phyloP scores from a whole-genome alignment of 768 basidiomycete species.

The Leccinum subtestaceum region DNA sequence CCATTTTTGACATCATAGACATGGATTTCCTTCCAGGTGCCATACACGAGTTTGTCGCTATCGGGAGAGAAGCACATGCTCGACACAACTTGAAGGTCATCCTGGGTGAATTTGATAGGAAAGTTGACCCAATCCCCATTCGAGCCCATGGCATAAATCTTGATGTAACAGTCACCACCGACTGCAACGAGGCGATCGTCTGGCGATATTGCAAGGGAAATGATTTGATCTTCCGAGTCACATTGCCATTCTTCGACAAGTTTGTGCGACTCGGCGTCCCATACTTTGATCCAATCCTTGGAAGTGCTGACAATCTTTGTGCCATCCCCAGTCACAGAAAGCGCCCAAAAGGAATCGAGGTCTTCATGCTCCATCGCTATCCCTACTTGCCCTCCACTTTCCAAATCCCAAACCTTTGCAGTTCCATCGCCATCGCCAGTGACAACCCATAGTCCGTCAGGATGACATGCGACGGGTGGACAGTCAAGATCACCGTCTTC shows the following conservation, averaged over 20 bases:
- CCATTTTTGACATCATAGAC: neutral
- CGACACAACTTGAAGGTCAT: too few species aligned
- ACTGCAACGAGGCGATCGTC: neutral
- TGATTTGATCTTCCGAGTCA: too few species aligned
- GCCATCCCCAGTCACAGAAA: neutral
- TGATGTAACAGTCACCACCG: too few species aligned
- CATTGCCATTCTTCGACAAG: neutral
- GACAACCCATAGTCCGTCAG: constrained; percentile 3
- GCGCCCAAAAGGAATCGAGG: too few species aligned
- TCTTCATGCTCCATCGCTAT: neutral
- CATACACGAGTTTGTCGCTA: neutral
- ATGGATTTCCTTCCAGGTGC: neutral
- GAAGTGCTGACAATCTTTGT: neutral
- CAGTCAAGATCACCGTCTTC: too few species aligned
- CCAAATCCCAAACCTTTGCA: neutral
- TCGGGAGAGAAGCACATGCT: neutral
- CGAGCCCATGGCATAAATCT: neutral
- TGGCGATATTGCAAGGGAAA: neutral
- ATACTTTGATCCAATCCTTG: neutral
- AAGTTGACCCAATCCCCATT: too few species aligned
- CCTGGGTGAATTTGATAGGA: too few species aligned
- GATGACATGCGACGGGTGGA: neutral
- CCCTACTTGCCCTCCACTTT: constrained; percentile 5
- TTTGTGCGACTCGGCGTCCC: neutral
- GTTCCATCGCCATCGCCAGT: neutral